Conservation (phyloP, 2,329 filamentous ascomycete genomes). For the Stagonosporopsis cucurbitacearum region DNA sequence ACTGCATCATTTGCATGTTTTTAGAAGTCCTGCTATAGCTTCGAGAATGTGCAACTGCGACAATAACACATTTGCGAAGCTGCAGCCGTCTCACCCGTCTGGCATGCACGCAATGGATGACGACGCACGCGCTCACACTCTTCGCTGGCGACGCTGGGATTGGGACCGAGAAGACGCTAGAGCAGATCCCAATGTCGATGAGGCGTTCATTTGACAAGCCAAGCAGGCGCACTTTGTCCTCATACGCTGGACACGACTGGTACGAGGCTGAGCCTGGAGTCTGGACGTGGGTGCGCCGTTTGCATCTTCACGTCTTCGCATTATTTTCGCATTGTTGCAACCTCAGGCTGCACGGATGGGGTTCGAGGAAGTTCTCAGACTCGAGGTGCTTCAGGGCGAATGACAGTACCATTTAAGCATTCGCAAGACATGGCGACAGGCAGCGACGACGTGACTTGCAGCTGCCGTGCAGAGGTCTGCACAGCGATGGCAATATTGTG, state of each 20-base stretch:
- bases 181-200: slow-evolving; percentile 15
- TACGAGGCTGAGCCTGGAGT: not conserved
- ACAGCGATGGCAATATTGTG: not conserved
- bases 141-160: not conserved
- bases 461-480: not conserved
- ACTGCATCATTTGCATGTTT: not conserved
- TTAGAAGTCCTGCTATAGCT: not conserved
- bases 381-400: slow-evolving; percentile 2
- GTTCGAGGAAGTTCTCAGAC: slow-evolving; percentile 4
- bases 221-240: not conserved
- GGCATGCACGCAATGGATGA: slow-evolving; percentile 19
- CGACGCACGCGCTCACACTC: slow-evolving; percentile 12
- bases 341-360: slow-evolving; percentile 9
- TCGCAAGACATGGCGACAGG: slow-evolving; percentile 5
- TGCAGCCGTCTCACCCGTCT: slow-evolving; percentile 6
- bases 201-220: slow-evolving; percentile 2
- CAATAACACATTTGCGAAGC: slow-evolving; percentile 2
- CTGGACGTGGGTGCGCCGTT: not conserved
- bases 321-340: not conserved
- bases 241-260: not conserved
- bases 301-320: not conserved
- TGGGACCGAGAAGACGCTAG: slow-evolving; percentile 15
- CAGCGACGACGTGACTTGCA: not conserved
- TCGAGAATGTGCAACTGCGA: not conserved
- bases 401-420: slow-evolving; percentile 4